Evolutionary conservation across 441 rosid genomes (phyloP).

Genomic region (Capsella rubella): DNA sequence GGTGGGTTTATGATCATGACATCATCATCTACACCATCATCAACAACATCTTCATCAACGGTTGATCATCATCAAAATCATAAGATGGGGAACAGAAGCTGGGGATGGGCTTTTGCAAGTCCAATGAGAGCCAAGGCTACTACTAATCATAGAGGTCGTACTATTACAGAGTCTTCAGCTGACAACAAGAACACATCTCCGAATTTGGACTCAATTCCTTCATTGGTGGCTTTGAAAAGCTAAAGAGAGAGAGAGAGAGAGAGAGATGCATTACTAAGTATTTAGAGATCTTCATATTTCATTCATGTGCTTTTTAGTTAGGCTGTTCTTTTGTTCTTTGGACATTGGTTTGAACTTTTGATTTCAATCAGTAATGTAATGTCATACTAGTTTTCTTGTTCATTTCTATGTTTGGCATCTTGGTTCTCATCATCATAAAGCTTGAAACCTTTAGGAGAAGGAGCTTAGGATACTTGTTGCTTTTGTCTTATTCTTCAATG

Average conservation of each 20-base stretch:
- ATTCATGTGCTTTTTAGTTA: conserved; percentile 42
- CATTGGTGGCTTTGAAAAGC: conserved; percentile 73
- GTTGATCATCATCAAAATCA: conserved; percentile 48
- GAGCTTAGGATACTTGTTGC: conserved; percentile 35
- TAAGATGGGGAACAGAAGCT: conserved; percentile 53
- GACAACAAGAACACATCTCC: conserved; percentile 47
- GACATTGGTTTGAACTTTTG: conserved; percentile 36
- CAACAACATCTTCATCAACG: conserved; percentile 63
- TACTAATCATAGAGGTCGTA: conserved; percentile 55
- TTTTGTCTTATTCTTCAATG: conserved; percentile 31
- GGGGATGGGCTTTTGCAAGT: conserved; percentile 93
- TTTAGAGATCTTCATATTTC: conserved; percentile 15
- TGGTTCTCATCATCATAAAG: conserved; percentile 34
- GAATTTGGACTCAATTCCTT: conserved; percentile 71
- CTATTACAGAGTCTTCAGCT: conserved; percentile 38
- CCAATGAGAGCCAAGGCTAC: conserved; percentile 84
- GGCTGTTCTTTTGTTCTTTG: conserved; percentile 38
- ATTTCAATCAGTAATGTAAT: conserved; percentile 27
- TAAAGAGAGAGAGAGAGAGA: conserved; percentile 26
- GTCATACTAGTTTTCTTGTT: conserved; percentile 18
- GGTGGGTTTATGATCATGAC: conserved; percentile 88
- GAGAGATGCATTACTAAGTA: neutral
- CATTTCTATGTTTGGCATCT: conserved; percentile 23
- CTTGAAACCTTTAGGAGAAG: conserved; percentile 26
- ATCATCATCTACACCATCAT: conserved; percentile 60